phyloP scores from a whole-genome alignment of 2,329 filamentous ascomycete species.

The Nectriaceae sp. region DNA sequence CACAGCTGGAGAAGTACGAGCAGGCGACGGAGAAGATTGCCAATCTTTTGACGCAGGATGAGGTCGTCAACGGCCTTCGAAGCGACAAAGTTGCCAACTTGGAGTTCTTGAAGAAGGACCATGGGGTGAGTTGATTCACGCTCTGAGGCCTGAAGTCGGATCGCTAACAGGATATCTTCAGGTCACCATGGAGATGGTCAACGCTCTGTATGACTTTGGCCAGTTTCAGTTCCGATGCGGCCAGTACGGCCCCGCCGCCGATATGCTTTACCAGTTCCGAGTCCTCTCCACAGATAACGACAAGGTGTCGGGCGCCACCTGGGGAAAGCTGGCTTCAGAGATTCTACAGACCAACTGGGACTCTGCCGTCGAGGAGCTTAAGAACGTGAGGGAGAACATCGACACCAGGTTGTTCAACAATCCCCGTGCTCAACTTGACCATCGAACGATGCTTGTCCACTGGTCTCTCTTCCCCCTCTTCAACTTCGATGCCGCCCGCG shows the following conservation, averaged over 20 bases:
- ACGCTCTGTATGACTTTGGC: slow-evolving; percentile 92
- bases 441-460: slow-evolving; percentile 97
- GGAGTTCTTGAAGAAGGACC: slow-evolving; percentile 95
- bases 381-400: slow-evolving; percentile 88
- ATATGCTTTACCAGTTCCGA: slow-evolving; percentile 96
- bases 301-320: slow-evolving; percentile 92
- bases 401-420: slow-evolving; percentile 96
- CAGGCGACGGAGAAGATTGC: slow-evolving; percentile 88
- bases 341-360: slow-evolving; percentile 97
- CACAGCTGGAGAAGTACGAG: slow-evolving; percentile 79
- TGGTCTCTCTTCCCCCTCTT: slow-evolving; percentile 99
- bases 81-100: slow-evolving; percentile 99
- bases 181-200: slow-evolving; percentile 93
- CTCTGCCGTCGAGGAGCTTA: slow-evolving; percentile 83
- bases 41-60: slow-evolving; percentile 82
- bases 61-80: slow-evolving; percentile 85
- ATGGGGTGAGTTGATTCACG: slow-evolving; percentile 64
- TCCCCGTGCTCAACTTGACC: slow-evolving; percentile 90
- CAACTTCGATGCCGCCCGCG: slow-evolving; percentile 91
- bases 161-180: slow-evolving; percentile 33
- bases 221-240: slow-evolving; percentile 98
- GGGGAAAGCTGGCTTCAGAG: slow-evolving; percentile 96
- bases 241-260: slow-evolving; percentile 85
- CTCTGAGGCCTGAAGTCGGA: slow-evolving; percentile 6
- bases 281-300: slow-evolving; percentile 98